These are phyloP conservation scores for Nyssa sinensis DNA, from an alignment of 148 eudicot genomes.

Conservation along the genomic window DNA sequence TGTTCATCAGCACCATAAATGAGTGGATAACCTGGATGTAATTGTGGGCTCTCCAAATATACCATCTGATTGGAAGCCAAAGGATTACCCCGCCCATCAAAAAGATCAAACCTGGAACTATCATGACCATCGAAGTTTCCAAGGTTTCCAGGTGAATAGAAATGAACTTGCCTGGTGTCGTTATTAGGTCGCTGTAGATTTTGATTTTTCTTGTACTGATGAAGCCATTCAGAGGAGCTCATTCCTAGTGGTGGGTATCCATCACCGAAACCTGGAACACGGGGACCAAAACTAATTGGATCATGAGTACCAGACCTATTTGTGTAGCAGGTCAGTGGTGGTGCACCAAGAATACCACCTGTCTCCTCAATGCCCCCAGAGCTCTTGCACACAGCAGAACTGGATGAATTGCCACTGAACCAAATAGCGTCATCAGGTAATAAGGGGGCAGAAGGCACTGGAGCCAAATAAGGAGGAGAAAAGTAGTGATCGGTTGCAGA, in stretches of 20 bases:
- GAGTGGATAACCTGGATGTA: conserved; percentile 38
- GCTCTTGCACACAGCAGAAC: conserved; percentile 15
- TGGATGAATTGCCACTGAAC: conserved; percentile 32
- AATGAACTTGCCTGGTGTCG: conserved; percentile 22
- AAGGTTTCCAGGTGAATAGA: conserved; percentile 25
- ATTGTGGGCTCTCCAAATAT: conserved; percentile 40
- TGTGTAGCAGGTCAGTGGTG: conserved; percentile 28
- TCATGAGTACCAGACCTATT: conserved; percentile 18
- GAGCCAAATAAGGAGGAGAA: conserved; percentile 39
- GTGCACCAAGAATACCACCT: conserved; percentile 40
- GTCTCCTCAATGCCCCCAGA: conserved; percentile 18
- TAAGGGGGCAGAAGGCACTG: conserved; percentile 63
- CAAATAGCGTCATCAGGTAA: conserved; percentile 54
- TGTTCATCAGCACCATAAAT: conserved; percentile 50
- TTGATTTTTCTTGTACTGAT: conserved; percentile 43
- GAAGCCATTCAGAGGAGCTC: conserved; percentile 58
- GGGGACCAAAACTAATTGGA: conserved; percentile 22
- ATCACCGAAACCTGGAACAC: conserved; percentile 26
- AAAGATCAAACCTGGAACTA: conserved; percentile 36
- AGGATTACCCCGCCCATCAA: conserved; percentile 56
- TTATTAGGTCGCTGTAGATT: conserved; percentile 16
- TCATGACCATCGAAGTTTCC: conserved; percentile 34
- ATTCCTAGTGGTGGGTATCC: conserved; percentile 37
- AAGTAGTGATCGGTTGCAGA: conserved; percentile 9
- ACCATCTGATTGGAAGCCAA: conserved; percentile 36